Percentiles rank a stretch among this genome's conserved stretches.
phyloP scores from a whole-genome alignment of 306 rosid genomes.

The Quercus agrifolia region DNA sequence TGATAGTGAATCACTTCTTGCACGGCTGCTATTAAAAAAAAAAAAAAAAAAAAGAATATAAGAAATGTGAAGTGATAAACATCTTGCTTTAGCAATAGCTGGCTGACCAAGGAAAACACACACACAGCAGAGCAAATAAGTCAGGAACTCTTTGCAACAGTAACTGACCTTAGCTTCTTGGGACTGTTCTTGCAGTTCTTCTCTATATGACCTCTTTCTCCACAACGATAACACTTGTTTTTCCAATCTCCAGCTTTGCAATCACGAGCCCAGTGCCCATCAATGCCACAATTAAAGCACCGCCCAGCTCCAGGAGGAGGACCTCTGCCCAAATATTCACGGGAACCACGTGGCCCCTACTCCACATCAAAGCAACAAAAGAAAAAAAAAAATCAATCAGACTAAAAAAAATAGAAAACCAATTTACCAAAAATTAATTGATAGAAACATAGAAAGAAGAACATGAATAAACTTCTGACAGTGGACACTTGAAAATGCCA shows the following conservation, averaged over 20 bases:
- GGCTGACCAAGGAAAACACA: background rate
- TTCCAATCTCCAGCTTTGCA: constrained; percentile 94
- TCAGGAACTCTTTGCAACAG: background rate
- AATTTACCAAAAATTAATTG: background rate
- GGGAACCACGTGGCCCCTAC: constrained; percentile 78
- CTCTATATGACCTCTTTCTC: constrained; percentile 87
- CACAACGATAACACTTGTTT: constrained; percentile 85
- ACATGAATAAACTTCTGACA: background rate
- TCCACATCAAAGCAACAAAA: background rate
- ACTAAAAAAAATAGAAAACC: background rate
- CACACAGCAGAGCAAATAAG: background rate
- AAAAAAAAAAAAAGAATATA: background rate
- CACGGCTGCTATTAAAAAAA: constrained; percentile 34
- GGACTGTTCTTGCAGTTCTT: constrained; percentile 80
- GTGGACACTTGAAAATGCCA: background rate
- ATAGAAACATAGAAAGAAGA: background rate
- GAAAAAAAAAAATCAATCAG: background rate
- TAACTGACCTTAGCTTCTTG: constrained; percentile 52
- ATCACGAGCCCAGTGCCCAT: constrained; percentile 90
- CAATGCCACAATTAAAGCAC: constrained; percentile 83
- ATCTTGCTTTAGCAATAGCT: too few relatives aligned
- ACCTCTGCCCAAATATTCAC: constrained; percentile 68
- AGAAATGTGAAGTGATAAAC: background rate
- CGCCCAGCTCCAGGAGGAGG: constrained; percentile 94
- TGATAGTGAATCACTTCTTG: constrained; percentile 47